Conservation (phyloP, 2,329 filamentous ascomycete species). For the Fusarium ambrosium region DNA sequence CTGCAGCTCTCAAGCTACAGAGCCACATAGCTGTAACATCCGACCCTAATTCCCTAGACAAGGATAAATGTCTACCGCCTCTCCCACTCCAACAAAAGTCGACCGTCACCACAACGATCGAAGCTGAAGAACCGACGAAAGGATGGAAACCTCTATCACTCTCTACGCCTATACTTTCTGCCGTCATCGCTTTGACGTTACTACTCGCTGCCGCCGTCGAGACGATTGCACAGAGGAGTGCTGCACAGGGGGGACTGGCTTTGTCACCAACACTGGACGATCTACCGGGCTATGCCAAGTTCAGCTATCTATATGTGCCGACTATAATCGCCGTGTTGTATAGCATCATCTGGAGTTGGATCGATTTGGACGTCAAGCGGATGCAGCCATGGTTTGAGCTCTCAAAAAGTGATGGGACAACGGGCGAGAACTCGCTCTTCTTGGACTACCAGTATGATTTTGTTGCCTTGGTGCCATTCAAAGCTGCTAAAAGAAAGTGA, state of each 20-base stretch:
- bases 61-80: constrained; percentile 24
- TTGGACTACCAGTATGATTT: constrained; percentile 66
- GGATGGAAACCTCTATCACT: constrained; percentile 46
- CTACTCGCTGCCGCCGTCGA: constrained; percentile 61
- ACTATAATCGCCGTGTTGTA: constrained; percentile 68
- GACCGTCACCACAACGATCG: not conserved
- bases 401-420: constrained; percentile 60
- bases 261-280: constrained; percentile 42
- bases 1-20: constrained; percentile 15
- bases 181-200: constrained; percentile 54
- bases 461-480: constrained; percentile 50
- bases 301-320: constrained; percentile 65
- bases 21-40: not conserved
- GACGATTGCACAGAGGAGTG: constrained; percentile 56
- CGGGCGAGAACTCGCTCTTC: constrained; percentile 60
- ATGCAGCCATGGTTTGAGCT: constrained; percentile 73
- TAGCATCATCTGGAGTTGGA: constrained; percentile 70
- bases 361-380: constrained; percentile 70
- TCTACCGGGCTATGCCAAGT: constrained; percentile 52
- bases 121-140: not conserved
- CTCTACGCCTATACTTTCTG: constrained; percentile 52
- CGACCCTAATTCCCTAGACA: constrained; percentile 10
- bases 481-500: constrained; percentile 37
- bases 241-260: constrained; percentile 56
- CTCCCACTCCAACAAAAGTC: constrained; percentile 7